Percentiles rank a stretch among this genome's conserved stretches.
These are phyloP conservation scores for Haplosporangium sp. DNA, from an alignment of 371 early-diverging fungal genomes.

Conservation along the genomic window DNA sequence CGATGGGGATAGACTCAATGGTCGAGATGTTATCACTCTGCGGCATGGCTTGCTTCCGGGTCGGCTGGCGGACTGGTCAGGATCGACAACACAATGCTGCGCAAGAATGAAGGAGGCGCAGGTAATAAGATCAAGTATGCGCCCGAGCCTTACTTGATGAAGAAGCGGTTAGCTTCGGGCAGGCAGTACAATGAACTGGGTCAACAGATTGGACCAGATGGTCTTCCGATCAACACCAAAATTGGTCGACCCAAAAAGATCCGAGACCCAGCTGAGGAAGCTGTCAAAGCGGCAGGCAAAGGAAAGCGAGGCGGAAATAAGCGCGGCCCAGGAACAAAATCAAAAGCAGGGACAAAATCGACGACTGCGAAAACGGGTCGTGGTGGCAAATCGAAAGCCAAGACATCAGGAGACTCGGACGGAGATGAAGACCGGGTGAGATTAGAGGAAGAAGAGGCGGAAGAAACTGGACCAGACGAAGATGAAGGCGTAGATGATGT, in stretches of 20 bases:
- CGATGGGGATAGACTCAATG: conserved; percentile 32
- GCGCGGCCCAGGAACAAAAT: not conserved
- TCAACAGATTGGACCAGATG: conserved; percentile 3
- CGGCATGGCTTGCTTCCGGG: conserved; percentile 49
- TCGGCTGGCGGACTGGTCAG: conserved; percentile 41
- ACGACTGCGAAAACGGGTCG: not conserved
- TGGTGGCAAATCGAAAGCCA: not conserved
- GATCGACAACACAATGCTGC: conserved; percentile 48
- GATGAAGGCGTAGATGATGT: not conserved
- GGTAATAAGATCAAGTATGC: conserved; percentile 32
- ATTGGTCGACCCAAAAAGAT: conserved; percentile 18
- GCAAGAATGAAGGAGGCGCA: conserved; percentile 18
- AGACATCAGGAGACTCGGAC: not conserved
- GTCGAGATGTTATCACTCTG: conserved; percentile 40
- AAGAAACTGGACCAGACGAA: conserved; percentile 1
- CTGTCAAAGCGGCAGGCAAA: not conserved
- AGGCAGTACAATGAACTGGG: not conserved
- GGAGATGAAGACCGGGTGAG: not conserved
- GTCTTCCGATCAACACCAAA: conserved; percentile 10
- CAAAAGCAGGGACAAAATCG: not conserved
- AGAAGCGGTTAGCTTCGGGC: conserved; percentile 14
- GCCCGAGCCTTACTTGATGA: conserved; percentile 28
- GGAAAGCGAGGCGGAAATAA: conserved; percentile 4
- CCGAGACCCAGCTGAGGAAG: not conserved
- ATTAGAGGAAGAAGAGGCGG: conserved; percentile 1